Base-by-base conservation (phyloP, 2,329 filamentous ascomycete genomes). In the Fusarium udum region DNA sequence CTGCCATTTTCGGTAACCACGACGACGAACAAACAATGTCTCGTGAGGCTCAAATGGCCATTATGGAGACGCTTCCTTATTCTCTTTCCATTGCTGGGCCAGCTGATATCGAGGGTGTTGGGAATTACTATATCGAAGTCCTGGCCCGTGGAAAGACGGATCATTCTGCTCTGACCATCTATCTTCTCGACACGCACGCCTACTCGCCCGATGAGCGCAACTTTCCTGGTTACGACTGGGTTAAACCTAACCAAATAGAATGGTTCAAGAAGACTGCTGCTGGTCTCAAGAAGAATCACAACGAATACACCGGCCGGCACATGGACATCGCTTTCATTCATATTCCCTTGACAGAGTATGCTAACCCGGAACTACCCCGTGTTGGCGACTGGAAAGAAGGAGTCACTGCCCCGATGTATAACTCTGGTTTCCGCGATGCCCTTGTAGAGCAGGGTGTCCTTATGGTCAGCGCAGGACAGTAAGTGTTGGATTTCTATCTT, bases 261-360 rank as follows among this genome's bases (percentile, higher is more conserved):
- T 99, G 96, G 96, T 99, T 99, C 85, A 92, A 90, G 75, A 88
- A 90, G 72, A 97, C 93, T 2, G 91, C 93, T 2, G 86, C 92
- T 64, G 84, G 90, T 18, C 84, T 98, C 52, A 94, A 94, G 83
- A 90, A 91, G 78, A 90, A 90, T 68, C 95, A 97, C 80, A 88
- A 89, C 70, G 91, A 94, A 77, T 99, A 98, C 82, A 94, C 93
- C 1, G 93, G 96, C 79, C 92, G 95, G 58, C 96, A 98, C 80
- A 93, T 99, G 89, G 93, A 99, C 79, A 90, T 98, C 81, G 94
- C 96, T 1, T 99, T 99, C 80, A 97, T 99, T 71, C 96, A 99
- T 80, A 99, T 99, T 63, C 96, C 96, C 0, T 85, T 99, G 7
- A 95, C 96, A 0, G 96, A 99, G 81, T 98, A 98, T 79, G 87